Percentiles rank a stretch among this genome's conserved stretches.
Evolutionary conservation across 2,329 filamentous ascomycete genomes (phyloP).

Genomic region (Samsoniella hepiali): DNA sequence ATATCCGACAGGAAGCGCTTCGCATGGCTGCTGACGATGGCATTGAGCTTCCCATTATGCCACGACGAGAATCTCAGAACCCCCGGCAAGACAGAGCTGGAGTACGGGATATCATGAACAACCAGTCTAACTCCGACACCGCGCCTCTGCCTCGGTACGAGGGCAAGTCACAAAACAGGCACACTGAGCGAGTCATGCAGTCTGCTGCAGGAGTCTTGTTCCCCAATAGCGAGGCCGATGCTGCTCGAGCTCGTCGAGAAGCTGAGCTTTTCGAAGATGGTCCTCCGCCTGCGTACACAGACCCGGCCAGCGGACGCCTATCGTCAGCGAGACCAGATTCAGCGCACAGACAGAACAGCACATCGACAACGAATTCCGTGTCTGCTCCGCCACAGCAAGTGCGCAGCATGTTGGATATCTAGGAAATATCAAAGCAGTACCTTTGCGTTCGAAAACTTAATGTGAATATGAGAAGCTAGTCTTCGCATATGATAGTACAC

Average conservation of each 20-base stretch:
- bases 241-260: conserved; percentile 33
- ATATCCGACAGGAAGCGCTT: conserved; percentile 32
- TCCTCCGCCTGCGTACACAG: conserved; percentile 40
- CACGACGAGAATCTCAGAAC: conserved; percentile 25
- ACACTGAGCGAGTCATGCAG: conserved; percentile 43
- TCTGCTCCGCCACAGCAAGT: conserved; percentile 51
- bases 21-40: conserved; percentile 31
- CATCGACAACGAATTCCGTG: conserved; percentile 45
- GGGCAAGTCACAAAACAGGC: conserved; percentile 44
- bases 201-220: conserved; percentile 47
- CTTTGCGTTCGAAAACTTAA: not conserved
- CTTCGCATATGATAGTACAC: not conserved
- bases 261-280: conserved; percentile 44
- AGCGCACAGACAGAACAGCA: conserved; percentile 43
- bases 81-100: conserved; percentile 33
- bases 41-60: conserved; percentile 39
- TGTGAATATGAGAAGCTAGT: not conserved
- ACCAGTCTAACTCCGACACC: conserved; percentile 24
- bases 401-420: conserved; percentile 58
- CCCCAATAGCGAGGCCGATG: conserved; percentile 37
- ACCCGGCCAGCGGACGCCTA: conserved; percentile 27
- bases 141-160: conserved; percentile 32
- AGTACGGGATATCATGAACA: conserved; percentile 25
- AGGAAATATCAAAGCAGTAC: conserved; percentile 7
- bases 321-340: conserved; percentile 28